These are phyloP conservation scores for Yamadazyma jaroonii DNA, from an alignment of 1,139 yeast genomes.

Conservation along the genomic window DNA sequence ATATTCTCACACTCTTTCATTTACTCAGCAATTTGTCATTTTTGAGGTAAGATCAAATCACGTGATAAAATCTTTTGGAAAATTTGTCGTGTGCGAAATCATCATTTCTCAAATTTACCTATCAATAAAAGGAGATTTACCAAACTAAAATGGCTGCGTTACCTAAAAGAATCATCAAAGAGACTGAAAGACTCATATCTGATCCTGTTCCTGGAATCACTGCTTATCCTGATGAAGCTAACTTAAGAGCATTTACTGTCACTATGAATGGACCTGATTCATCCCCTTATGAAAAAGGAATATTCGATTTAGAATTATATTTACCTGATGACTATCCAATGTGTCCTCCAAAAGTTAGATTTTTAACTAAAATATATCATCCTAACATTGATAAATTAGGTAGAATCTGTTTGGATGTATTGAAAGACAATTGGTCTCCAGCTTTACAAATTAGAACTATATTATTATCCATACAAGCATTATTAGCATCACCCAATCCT, in stretches of 20 bases:
- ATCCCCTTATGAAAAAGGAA: conserved; percentile 80
- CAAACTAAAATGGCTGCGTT: conserved; percentile 47
- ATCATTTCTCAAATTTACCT: conserved; percentile 1
- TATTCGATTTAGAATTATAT: conserved; percentile 71
- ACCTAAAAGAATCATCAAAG: conserved; percentile 90
- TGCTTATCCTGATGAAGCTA: conserved; percentile 91
- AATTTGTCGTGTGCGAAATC: conserved; percentile 1
- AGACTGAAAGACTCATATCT: conserved; percentile 84
- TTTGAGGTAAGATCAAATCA: not conserved
- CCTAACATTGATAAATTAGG: conserved; percentile 96
- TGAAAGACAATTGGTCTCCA: conserved; percentile 95
- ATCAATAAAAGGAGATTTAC: not conserved
- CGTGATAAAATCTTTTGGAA: not conserved
- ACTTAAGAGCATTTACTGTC: conserved; percentile 81
- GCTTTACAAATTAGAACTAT: conserved; percentile 96
- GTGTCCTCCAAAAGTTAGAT: conserved; percentile 93
- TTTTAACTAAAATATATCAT: conserved; percentile 89
- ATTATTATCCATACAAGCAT: conserved; percentile 85
- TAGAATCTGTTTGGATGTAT: conserved; percentile 89
- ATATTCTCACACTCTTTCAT: too few species aligned
- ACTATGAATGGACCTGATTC: conserved; percentile 87
- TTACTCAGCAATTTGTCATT: too few species aligned
- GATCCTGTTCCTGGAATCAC: conserved; percentile 97
- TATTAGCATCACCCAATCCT: conserved; percentile 94
- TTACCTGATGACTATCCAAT: conserved; percentile 89